Conservation (phyloP, 345 rosid species). For the Excoecaria agallocha region DNA sequence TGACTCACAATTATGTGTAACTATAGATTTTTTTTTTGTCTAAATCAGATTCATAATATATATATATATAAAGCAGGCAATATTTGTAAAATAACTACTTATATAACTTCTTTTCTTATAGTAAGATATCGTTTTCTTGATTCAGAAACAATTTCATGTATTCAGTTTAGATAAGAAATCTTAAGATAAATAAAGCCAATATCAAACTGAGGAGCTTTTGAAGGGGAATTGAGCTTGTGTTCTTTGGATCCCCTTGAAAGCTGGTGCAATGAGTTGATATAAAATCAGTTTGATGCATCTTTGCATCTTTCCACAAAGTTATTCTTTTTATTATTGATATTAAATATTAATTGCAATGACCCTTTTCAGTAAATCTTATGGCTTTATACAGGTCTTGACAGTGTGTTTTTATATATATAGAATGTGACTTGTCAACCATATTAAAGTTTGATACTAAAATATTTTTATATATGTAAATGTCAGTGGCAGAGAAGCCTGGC, state of each 20-base stretch:
- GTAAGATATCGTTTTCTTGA: no score
- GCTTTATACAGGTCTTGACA: no score
- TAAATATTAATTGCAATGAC: not conserved
- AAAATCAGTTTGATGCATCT: not conserved
- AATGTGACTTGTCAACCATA: not conserved
- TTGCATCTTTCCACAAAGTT: not conserved
- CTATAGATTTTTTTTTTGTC: no score
- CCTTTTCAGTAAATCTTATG: not conserved
- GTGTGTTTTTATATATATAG: no score
- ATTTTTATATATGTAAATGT: not conserved
- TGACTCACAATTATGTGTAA: no score
- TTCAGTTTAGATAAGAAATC: no score
- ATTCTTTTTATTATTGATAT: not conserved
- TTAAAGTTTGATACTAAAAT: not conserved
- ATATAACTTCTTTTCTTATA: no score
- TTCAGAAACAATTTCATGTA: no score
- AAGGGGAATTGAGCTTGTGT: not conserved
- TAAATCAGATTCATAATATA: no score
- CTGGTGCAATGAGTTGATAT: not conserved
- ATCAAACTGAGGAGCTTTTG: not conserved
- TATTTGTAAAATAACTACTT: no score
- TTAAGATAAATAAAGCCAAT: no score
- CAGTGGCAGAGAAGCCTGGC: constrained; percentile 32
- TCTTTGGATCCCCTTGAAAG: not conserved
- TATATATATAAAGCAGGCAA: no score